These are phyloP conservation scores for Phaeolepiota aurea DNA, from an alignment of 768 basidiomycete genomes.

Conservation along the genomic window DNA sequence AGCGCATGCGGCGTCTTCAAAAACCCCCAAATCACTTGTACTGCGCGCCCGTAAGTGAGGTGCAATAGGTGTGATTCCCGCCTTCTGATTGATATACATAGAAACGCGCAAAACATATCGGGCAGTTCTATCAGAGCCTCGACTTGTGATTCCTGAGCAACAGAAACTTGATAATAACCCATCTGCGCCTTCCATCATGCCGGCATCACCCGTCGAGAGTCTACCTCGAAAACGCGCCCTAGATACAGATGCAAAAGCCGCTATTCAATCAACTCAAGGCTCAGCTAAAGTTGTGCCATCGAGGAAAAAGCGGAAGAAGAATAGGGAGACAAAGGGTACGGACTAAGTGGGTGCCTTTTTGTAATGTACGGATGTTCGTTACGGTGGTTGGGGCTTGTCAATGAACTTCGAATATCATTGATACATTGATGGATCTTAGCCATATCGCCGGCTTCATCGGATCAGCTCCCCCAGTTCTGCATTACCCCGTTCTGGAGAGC, in stretches of 20 bases:
- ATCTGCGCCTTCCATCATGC: not conserved
- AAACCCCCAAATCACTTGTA: slow-evolving; percentile 55
- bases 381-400: not conserved
- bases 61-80: not conserved
- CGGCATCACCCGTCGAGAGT: not conserved
- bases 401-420: no score
- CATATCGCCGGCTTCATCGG: no score
- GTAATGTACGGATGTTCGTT: not conserved
- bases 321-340: not conserved
- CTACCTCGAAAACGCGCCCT: not conserved
- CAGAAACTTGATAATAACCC: not conserved
- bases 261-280: not conserved
- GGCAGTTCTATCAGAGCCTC: slow-evolving; percentile 71
- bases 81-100: slow-evolving; percentile 14
- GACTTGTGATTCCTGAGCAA: slow-evolving; percentile 44
- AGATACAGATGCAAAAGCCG: not conserved
- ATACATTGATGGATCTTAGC: no score
- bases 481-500: no score
- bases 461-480: no score
- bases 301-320: not conserved
- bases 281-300: not conserved
- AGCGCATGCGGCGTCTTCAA: slow-evolving; percentile 55
- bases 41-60: slow-evolving; percentile 60
- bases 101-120: slow-evolving; percentile 80
- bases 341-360: not conserved